Percentiles rank a stretch among this genome's conserved stretches.
phyloP scores from a whole-genome alignment of 345 rosid genomes.

The Carallia brachiata region DNA sequence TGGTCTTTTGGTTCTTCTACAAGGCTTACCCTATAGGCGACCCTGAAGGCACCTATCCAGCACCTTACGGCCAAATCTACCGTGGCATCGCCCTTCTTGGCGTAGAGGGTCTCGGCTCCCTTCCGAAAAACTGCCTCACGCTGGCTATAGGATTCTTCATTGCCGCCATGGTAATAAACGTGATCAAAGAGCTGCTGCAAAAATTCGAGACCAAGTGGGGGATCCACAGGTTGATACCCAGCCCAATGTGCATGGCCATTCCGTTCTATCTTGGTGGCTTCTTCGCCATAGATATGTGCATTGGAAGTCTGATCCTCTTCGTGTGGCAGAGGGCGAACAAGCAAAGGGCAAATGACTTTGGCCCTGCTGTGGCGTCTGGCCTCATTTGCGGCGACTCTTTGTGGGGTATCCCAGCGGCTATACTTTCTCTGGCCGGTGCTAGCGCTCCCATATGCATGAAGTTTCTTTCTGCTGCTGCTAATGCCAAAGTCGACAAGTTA shows the following conservation, averaged over 20 bases:
- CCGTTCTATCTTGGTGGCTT: slow-evolving; percentile 86
- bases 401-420: slow-evolving; percentile 89
- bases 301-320: slow-evolving; percentile 77
- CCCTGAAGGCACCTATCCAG: slow-evolving; percentile 63
- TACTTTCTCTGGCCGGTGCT: slow-evolving; percentile 65
- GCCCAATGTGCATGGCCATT: slow-evolving; percentile 96
- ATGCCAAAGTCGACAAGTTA: slow-evolving; percentile 53
- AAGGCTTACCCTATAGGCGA: slow-evolving; percentile 72
- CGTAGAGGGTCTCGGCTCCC: slow-evolving; percentile 56
- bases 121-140: slow-evolving; percentile 66
- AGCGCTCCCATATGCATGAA: slow-evolving; percentile 86
- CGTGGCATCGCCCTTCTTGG: slow-evolving; percentile 82
- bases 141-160: slow-evolving; percentile 55
- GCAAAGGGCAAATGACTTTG: slow-evolving; percentile 50
- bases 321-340: slow-evolving; percentile 58
- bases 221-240: slow-evolving; percentile 60
- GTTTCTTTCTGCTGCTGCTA: slow-evolving; percentile 61
- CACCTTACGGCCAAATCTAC: slow-evolving; percentile 67
- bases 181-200: slow-evolving; percentile 27
- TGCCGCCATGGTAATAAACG: slow-evolving; percentile 45
- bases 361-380: slow-evolving; percentile 79
- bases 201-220: slow-evolving; percentile 31
- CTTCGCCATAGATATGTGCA: slow-evolving; percentile 86
- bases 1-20: slow-evolving; percentile 84
- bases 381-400: slow-evolving; percentile 85